A percentile compares a stretch with the other conserved stretches of the same genome.
These are phyloP conservation scores for Spergularia bocconei DNA, from an alignment of 148 eudicot species.

Conservation along the genomic window DNA sequence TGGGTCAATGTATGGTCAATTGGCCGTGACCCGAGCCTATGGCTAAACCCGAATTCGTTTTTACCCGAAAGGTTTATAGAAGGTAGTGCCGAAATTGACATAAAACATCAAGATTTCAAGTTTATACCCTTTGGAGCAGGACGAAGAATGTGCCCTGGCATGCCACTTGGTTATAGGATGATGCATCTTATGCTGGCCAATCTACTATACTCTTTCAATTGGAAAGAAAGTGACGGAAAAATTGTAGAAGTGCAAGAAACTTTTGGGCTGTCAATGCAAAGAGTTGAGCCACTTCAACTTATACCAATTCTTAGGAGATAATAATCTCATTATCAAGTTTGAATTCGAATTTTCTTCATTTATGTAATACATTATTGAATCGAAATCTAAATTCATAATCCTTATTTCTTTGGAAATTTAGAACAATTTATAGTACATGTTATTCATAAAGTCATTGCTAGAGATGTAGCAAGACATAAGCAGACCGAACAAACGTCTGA, in stretches of 20 bases:
- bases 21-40: slow-evolving; percentile 19
- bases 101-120: slow-evolving; percentile 19
- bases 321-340: too few relatives aligned
- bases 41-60: slow-evolving; percentile 19
- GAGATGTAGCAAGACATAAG: too few relatives aligned
- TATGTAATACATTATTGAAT: too few relatives aligned
- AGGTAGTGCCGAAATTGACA: not conserved
- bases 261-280: slow-evolving; percentile 23
- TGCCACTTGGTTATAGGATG: slow-evolving; percentile 18
- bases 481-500: too few relatives aligned
- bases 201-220: slow-evolving; percentile 25
- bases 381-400: not conserved
- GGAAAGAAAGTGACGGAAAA: slow-evolving; percentile 28
- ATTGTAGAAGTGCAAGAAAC: slow-evolving; percentile 29
- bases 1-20: slow-evolving; percentile 36
- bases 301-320: slow-evolving; percentile 5
- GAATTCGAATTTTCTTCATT: too few relatives aligned
- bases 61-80: slow-evolving; percentile 31
- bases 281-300: slow-evolving; percentile 14
- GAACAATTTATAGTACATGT: too few relatives aligned
- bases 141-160: slow-evolving; percentile 14
- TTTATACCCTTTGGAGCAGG: slow-evolving; percentile 26
- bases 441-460: too few relatives aligned
- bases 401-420: not conserved
- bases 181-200: slow-evolving; percentile 16